A percentile compares a stretch with the other conserved stretches of the same genome.
phyloP scores from a whole-genome alignment of 208 protist genomes.

The Acanthamoeba triangularis region DNA sequence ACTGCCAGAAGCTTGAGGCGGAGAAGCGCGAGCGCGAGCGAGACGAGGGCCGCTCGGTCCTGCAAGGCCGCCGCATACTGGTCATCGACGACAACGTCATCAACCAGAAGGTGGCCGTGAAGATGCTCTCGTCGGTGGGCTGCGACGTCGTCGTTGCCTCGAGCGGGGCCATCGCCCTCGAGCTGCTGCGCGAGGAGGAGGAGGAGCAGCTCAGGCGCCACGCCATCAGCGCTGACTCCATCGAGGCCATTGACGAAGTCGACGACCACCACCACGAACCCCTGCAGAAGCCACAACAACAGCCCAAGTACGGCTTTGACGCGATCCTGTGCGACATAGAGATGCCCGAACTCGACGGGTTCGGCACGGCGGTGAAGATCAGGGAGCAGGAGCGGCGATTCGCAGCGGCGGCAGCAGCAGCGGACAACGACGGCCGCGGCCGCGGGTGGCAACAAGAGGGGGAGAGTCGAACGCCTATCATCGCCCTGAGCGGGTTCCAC shows the following conservation, averaged over 20 bases:
- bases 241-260: not conserved
- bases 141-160: slow-evolving; percentile 30
- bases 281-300: not conserved
- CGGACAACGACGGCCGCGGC: not conserved
- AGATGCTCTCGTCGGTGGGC: slow-evolving; percentile 37
- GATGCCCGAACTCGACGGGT: slow-evolving; percentile 52
- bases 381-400: not conserved
- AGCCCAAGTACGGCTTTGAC: not conserved
- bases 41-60: not conserved
- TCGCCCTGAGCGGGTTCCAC: slow-evolving; percentile 33
- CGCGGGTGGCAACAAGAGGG: not conserved
- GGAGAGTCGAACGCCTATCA: slow-evolving; percentile 4
- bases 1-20: not conserved
- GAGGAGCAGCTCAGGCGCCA: not conserved
- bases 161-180: not conserved
- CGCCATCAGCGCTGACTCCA: not conserved
- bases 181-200: not conserved
- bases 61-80: not conserved
- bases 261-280: not conserved
- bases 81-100: slow-evolving; percentile 70
- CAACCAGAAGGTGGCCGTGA: slow-evolving; percentile 54
- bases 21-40: slow-evolving; percentile 1
- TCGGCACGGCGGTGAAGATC: not conserved
- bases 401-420: not conserved
- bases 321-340: slow-evolving; percentile 52